Evolutionary conservation across 176 grass and related monocot species (phyloP), one percentile per base, ranked within the genome.

Genomic region (Areca catechu): DNA sequence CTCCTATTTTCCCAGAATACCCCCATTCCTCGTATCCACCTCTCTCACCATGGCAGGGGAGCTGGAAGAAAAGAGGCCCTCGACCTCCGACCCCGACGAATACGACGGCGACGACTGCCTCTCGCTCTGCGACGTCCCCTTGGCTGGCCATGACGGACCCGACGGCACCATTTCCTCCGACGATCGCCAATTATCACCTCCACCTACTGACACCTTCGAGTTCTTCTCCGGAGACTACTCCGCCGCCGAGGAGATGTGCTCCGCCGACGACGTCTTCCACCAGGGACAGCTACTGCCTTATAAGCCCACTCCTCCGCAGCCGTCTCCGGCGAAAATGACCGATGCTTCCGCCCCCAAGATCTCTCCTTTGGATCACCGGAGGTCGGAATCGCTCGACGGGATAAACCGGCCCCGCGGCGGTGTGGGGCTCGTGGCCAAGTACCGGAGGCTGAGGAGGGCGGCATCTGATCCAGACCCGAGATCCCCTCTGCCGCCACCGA

Each of bases 221-320:
- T 72, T 72, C 58, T 53, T 27, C 25, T 19, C 20, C n/a, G 23
- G 21, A 18, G 24, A 5, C 24, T 4, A 7, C 18, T 43, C 34
- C 34, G 9, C 34, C 10, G 34, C 9, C 34, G 9, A 43, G 34
- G 58, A 72, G n/a, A 52, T 61, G 19, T 62, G 69, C 27, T 34
- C 23, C 15, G 57, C 69, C 2, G 69, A 53, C 22, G 69, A 72
- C 17, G 25, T 62, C n/a, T 72, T 72, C 24, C 18, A 21, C 25
- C 18, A 49, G 1, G 49, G 69, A 18, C 61, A 53, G 24, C 58
- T 72, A 18, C 57, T 61, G 24, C 50, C 69, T 24, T 60, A 22
- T 18, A 43, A 17, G 18, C 49, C 58, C 15, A 49, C 14, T 1
- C 4, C 48, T 4, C 25, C 6, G 18, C 25, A 15, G 18, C 24